A percentile compares a stretch with the other conserved stretches of the same genome.
Conservation (phyloP, 192 early-diverging fungal genomes). For the Gaertneriomyces sp. region DNA sequence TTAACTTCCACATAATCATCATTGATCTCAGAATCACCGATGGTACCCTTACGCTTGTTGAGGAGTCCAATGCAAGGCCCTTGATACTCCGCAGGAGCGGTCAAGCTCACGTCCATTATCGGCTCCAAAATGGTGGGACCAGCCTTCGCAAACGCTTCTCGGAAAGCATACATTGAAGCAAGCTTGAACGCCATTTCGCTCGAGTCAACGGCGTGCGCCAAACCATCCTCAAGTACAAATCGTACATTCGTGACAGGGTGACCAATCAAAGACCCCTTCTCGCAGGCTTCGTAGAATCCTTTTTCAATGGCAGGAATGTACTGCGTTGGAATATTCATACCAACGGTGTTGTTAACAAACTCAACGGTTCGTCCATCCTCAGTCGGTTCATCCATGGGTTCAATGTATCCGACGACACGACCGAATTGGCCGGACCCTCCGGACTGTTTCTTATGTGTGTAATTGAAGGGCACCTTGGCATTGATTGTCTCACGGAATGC, state of each 20-base stretch:
- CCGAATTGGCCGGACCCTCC: conserved; percentile 97
- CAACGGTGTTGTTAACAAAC: conserved; percentile 83
- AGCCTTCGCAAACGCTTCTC: conserved; percentile 81
- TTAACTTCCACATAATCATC: conserved; percentile 87
- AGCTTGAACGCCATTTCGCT: conserved; percentile 94
- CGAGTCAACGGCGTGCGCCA: conserved; percentile 90
- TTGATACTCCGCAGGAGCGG: conserved; percentile 88
- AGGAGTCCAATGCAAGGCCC: conserved; percentile 85
- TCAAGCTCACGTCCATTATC: conserved; percentile 91
- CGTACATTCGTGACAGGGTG: conserved; percentile 82
- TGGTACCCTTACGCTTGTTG: conserved; percentile 96
- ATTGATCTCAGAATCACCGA: conserved; percentile 85
- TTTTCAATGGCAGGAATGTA: conserved; percentile 95
- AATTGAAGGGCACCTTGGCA: conserved; percentile 72
- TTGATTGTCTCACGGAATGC: conserved; percentile 95
- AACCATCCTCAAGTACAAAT: conserved; percentile 88
- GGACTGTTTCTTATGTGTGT: conserved; percentile 98
- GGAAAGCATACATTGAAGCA: conserved; percentile 81
- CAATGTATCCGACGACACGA: conserved; percentile 85
- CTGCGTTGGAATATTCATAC: conserved; percentile 90
- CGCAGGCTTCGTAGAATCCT: conserved; percentile 85
- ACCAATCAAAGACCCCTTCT: conserved; percentile 89
- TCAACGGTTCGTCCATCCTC: conserved; percentile 58
- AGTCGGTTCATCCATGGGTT: conserved; percentile 66
- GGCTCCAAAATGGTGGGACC: conserved; percentile 88